phyloP scores from a whole-genome alignment of 352 stramenopile genomes.

The Globisporangium orthogonon region DNA sequence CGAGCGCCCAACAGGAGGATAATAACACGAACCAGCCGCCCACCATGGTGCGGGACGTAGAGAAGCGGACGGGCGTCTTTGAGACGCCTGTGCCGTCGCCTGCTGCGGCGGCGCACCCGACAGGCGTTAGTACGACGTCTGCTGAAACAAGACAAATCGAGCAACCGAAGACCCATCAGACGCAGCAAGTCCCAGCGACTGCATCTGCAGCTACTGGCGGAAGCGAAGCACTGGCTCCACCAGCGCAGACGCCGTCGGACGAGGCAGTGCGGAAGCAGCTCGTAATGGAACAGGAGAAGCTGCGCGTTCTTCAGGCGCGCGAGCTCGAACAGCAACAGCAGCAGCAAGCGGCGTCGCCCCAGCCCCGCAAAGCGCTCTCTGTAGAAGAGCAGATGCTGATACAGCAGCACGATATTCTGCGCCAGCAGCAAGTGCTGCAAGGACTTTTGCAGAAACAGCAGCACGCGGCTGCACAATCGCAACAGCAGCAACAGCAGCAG shows the following conservation, averaged over 20 bases:
- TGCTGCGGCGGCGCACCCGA: not conserved
- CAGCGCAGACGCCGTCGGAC: too few species aligned
- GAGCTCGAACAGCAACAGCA: conserved; percentile 28
- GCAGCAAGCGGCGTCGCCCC: not conserved
- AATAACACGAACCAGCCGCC: not conserved
- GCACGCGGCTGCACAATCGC: conserved; percentile 5
- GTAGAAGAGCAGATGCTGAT: conserved; percentile 26
- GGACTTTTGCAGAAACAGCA: conserved; percentile 19
- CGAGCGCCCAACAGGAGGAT: not conserved
- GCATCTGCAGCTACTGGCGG: too few species aligned
- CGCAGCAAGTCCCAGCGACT: too few species aligned
- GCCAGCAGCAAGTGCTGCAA: conserved; percentile 38
- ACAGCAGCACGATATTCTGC: conserved; percentile 43
- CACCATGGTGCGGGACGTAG: conserved; percentile 18
- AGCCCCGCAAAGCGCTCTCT: conserved; percentile 4
- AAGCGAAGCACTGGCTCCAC: too few species aligned
- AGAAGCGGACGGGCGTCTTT: conserved; percentile 12
- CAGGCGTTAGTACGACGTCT: too few species aligned
- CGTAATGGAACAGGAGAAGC: conserved; percentile 37
- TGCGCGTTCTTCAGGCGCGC: conserved; percentile 24
- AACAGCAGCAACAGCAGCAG: conserved; percentile 15
- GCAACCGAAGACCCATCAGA: too few species aligned
- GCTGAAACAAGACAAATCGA: not conserved
- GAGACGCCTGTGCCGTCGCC: not conserved
- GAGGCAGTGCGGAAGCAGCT: conserved; percentile 39